Evolutionary conservation across 1,284 basidiomycete genomes (phyloP).

Genomic region (Puccinia novopanici): DNA sequence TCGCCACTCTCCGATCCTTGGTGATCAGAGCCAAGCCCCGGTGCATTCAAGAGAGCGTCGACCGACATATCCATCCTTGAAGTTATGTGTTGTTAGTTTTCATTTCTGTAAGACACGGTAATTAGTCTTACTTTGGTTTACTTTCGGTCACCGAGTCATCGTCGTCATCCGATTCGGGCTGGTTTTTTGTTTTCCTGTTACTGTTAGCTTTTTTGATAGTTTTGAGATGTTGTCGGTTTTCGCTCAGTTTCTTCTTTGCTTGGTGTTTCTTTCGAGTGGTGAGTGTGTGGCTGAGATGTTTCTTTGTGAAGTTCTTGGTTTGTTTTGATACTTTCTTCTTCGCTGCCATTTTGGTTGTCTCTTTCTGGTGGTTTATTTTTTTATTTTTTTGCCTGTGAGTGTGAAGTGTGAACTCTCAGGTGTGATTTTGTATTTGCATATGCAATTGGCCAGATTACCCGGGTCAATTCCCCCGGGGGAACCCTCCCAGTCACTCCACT

Average conservation of each 20-base stretch:
- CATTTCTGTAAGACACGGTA: neutral
- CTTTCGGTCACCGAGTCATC: conserved; percentile 33
- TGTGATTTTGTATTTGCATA: neutral
- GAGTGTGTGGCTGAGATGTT: conserved; percentile 43
- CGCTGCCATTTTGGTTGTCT: conserved; percentile 19
- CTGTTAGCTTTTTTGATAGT: conserved; percentile 25
- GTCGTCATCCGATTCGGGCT: neutral
- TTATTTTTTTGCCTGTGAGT: neutral
- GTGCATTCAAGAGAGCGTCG: conserved; percentile 42
- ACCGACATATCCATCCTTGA: conserved; percentile 49
- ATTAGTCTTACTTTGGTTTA: conserved; percentile 29
- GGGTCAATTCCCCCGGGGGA: neutral
- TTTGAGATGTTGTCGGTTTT: conserved; percentile 26
- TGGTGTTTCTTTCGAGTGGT: conserved; percentile 42
- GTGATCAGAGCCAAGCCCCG: conserved; percentile 9
- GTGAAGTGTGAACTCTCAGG: neutral
- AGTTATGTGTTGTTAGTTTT: too few relatives aligned
- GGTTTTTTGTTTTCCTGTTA: neutral
- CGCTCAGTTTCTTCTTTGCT: conserved; percentile 39
- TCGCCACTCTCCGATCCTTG: neutral
- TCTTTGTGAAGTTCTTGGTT: conserved; percentile 42
- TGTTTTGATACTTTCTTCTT: conserved; percentile 44
- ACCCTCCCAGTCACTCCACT: neutral
- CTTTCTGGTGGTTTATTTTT: neutral
- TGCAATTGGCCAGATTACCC: neutral